Conservation (phyloP, 768 basidiomycete species). For the Lentinus tigrinus region DNA sequence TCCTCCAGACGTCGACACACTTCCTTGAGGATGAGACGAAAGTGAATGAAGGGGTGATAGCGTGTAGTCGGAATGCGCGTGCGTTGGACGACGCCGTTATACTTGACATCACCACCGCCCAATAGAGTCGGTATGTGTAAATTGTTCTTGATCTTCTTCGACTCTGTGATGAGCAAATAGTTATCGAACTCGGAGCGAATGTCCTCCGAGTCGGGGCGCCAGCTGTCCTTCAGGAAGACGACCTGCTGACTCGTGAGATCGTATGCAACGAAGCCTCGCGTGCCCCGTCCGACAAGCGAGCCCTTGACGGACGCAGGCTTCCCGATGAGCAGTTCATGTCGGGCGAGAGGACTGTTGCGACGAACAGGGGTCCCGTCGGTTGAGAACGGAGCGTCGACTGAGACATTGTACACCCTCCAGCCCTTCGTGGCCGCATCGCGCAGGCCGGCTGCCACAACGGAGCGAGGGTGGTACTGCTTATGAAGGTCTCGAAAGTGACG, state of each 20-base stretch:
- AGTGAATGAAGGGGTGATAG: no score
- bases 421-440: background rate
- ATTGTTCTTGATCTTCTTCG: no score
- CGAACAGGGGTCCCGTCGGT: background rate
- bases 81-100: no score
- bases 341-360: background rate
- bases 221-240: conserved; percentile 10
- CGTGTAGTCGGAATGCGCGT: background rate
- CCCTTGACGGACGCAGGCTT: background rate
- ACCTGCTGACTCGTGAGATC: background rate
- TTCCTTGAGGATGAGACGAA: background rate
- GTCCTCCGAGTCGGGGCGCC: background rate
- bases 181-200: background rate
- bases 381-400: background rate
- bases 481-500: background rate
- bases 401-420: background rate
- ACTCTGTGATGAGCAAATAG: background rate
- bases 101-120: background rate
- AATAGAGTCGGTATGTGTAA: background rate
- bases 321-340: background rate
- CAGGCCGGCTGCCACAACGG: background rate
- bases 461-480: background rate
- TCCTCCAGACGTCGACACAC: background rate
- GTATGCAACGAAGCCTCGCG: conserved; percentile 3
- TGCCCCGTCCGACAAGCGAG: conserved; percentile 1